Evolutionary conservation across 108 stramenopile species (phyloP), one percentile per base, ranked within the genome.

Genomic region (Fragilaria crotonensis): DNA sequence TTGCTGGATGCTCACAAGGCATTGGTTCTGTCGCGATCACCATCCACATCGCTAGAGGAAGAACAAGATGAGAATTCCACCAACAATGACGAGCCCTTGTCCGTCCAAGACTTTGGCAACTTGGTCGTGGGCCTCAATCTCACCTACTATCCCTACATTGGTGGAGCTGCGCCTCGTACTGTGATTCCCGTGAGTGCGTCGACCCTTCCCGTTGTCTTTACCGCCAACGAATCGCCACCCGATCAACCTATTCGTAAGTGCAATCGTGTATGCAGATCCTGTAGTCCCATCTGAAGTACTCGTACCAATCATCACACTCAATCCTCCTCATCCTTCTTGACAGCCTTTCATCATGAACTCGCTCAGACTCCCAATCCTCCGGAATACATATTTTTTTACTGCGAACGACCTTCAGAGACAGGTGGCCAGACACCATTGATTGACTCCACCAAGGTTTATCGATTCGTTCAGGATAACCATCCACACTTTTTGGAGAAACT

Each of bases 271-370:
- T n/a, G n/a, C n/a, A n/a, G n/a, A n/a, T n/a, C n/a, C n/a, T n/a
- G n/a, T n/a, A n/a, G n/a, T n/a, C n/a, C 14, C 19, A 19, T 7
- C 49, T 50, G 19, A 19, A 50, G 18, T 20, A 20, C 7, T 50
- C 19, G 18, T 20, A 11, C 14, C 20, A 50, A 17, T 21, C 19
- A 11, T 50, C 49, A 50, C 49, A 50, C 11, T 50, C 20, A 19
- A 19, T 50, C 7, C n/a, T n/a, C 7, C 18, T 20, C 49, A 50
- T 30, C 52, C n/a, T 76, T 86, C 52, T 78, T 75, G 28, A 92
- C 88, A 47, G 85, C 90, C 0, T 88, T 88, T 60, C 90, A 92
- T 65, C 90, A 92, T 48, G 90, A 92, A 44, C 67, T 92, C 23
- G 85, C 86, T 5, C 87, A 92, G 64, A 69, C 73, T 32, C 64